Evolutionary conservation across 768 basidiomycete species (phyloP), one percentile per base, ranked within the genome.

Genomic region (Agrocybe praecox): DNA sequence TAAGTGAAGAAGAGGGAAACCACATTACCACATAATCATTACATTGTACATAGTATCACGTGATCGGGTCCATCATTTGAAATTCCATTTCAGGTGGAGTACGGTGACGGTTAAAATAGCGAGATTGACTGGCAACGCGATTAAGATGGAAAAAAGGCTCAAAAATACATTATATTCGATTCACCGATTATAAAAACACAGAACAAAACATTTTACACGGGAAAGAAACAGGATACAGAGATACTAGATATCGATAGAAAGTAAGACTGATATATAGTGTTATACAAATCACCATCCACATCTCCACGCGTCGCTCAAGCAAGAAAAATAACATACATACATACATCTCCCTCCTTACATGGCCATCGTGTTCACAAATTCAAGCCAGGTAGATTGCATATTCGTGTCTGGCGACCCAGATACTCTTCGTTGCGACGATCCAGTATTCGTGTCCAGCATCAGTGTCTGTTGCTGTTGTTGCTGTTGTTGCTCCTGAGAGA

Each of bases 341-440:
- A 24, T 2, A 21, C n/a, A 21, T 24, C 33, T 14, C 23, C 26
- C 23, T 49, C 46, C 56, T 55, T 64, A 69, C 72, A 76, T 74
- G 45, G 74, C 69, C 56, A 80, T 65, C 17, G 71, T 74, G 24
- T 74, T 74, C 12, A 87, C 86, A 63, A 87, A 87, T 23, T 88
- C 85, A 53, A 83, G 76, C 86, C 86, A 88, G 5, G 81, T 83
- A 12, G 80, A 71, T 23, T 86, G 82, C 77, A 88, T 82, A 62
- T 81, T 86, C 22, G 70, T 76, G 56, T 86, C 85, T 0, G 86
- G 86, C 0, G 85, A 84, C 18, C 82, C 83, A 1, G 86, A 83
- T 2, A 76, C 68, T 47, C 73, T 70, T 52, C 74, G 68, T 57
- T 76, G 74, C 9, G 62, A 60, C 42, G 76, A 67, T 58, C 75